Base-by-base conservation (phyloP, 306 rosid genomes). In the Begonia masoniana region DNA sequence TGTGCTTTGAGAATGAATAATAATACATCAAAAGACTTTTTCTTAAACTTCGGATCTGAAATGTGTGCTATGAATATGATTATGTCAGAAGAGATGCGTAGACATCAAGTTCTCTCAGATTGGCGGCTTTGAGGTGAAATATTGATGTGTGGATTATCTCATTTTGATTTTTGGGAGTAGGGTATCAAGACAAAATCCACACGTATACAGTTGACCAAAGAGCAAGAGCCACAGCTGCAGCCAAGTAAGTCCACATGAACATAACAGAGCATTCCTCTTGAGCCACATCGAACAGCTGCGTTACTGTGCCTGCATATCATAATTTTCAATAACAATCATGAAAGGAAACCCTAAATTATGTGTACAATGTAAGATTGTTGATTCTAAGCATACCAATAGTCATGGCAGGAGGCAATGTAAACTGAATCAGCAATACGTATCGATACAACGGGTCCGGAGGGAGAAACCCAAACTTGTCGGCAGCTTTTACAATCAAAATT, bases 371-470 rank as follows among this genome's bases (percentile, higher is more conserved):
- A 31, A 5, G 39, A 21, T 21, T 21, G 24, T 21, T 21, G 19
- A 49, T 14, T 15, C 19, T 4, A 4, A 14, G 55, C 82, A 73
- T 63, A 87, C 96, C 74, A 13, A 91, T 86, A 59, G 79, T 79
- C 93, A 92, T 83, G 2, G 99, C 99, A 7, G 99, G 99, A 21
- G 99, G 99, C 74, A 84, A 61, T 15, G 88, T 70, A 61, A 77
- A 92, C 52, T 92, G 99, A 68, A 83, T 39, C 73, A 92, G 81
- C 21, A 92, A 61, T 45, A 76, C 76, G 43, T 76, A 92, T 7
- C 49, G 88, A 65, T 71, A 92, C 65, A 92, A 68, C 48, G 96
- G 95, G 52, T 86, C 78, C 3, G 71, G 16, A 0, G 95, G 88
- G 51, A 92, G 79, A 17, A 81, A 50, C 11, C 87, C 92, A 2